phyloP scores from a whole-genome alignment of 2,329 filamentous ascomycete genomes.

The Magnaporthiopsis rhizophila region DNA sequence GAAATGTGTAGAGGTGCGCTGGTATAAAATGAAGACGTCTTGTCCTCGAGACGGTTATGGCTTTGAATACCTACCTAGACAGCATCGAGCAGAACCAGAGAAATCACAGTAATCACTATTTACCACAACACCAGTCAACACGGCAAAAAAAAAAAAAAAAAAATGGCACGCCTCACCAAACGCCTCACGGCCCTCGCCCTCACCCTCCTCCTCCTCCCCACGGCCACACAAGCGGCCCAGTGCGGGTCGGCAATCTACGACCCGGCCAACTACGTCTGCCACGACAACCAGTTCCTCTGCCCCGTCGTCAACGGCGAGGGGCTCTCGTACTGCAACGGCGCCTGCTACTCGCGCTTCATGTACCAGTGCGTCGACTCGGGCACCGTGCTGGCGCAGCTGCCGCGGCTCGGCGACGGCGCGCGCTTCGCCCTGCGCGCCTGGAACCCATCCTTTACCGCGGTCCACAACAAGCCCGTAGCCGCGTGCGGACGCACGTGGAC shows the following conservation, averaged over 20 bases:
- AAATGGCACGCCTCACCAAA: background rate
- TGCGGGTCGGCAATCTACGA: conserved; percentile 14
- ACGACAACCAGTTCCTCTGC: conserved; percentile 23
- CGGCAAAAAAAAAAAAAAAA: no score
- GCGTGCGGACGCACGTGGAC: conserved; percentile 18
- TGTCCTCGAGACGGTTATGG: no score
- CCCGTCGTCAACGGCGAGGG: conserved; percentile 25
- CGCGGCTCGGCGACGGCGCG: conserved; percentile 12
- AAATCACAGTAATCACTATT: background rate
- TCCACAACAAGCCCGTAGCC: conserved; percentile 22
- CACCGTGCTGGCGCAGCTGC: conserved; percentile 17
- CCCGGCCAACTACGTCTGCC: conserved; percentile 22
- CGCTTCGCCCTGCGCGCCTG: conserved; percentile 22
- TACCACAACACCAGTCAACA: background rate
- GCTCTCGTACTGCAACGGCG: conserved; percentile 24
- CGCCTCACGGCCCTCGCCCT: background rate
- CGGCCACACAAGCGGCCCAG: conserved; percentile 6
- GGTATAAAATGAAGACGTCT: no score
- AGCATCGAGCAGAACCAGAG: no score
- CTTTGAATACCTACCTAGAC: no score
- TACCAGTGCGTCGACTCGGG: conserved; percentile 20
- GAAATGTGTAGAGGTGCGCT: no score
- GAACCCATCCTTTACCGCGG: conserved; percentile 17
- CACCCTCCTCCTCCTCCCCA: conserved; percentile 6
- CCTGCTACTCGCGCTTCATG: conserved; percentile 27